phyloP scores from a whole-genome alignment of 169 alveolate genomes.

The Eimeria maxima region DNA sequence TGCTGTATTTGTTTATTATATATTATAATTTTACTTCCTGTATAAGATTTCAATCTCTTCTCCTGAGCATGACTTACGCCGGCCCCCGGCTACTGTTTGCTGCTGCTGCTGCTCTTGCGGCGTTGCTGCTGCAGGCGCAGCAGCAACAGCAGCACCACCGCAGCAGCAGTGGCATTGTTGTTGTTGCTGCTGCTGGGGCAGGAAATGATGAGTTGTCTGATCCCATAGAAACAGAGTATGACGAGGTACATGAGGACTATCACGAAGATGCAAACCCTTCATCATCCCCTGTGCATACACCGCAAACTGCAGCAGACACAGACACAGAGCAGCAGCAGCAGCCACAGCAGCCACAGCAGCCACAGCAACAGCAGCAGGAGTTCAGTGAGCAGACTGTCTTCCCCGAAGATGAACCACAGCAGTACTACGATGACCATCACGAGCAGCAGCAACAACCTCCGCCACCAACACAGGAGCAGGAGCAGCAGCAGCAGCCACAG shows the following conservation, averaged over 20 bases:
- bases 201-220: not conserved
- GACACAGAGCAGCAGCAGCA: not conserved
- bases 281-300: not conserved
- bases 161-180: not conserved
- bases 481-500: too few species aligned
- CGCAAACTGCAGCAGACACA: not conserved
- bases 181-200: constrained; percentile 7
- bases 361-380: not conserved
- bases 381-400: not conserved
- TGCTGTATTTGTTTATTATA: not conserved
- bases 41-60: not conserved
- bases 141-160: constrained; percentile 19
- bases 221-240: not conserved
- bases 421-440: not conserved
- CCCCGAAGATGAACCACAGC: not conserved
- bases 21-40: not conserved
- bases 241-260: not conserved
- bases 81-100: constrained; percentile 32
- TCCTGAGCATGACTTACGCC: constrained; percentile 17
- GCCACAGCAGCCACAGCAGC: too few species aligned
- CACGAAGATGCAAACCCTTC: not conserved
- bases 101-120: not conserved
- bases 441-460: too few species aligned
- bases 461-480: too few species aligned
- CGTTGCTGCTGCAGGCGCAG: not conserved